Evolutionary conservation across 495 filamentous ascomycete species (phyloP), one percentile per base, ranked within the genome.

Genomic region (Neurospora sp.): DNA sequence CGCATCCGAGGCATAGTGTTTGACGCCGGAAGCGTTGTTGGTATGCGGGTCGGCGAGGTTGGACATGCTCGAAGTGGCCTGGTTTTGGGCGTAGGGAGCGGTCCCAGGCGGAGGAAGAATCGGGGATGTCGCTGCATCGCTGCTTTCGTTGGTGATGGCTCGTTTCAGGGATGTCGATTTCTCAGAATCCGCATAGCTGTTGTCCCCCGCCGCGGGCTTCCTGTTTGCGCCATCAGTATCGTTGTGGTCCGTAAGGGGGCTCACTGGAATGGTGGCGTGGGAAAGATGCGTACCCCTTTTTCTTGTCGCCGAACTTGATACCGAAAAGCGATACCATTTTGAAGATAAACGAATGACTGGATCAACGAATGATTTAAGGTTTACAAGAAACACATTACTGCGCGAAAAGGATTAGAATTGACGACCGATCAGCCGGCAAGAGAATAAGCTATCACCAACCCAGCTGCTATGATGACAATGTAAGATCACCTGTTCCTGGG

Each of bases 261-360:
- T 44, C 22, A 9, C 40, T 8, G 2, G 6, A 5, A n/a, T 4
- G 16, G 1, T 22, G 4, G 9, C 22, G 20, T 41, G 40, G 18
- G 44, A 80, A 86, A 35, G 22, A 61, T 61, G 53, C 53, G 53
- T 61, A 61, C 53, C 53, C 53, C 84, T 85, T 86, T 78, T 86
- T 86, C 76, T 82, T 85, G 53, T 81, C 81, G 31, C 84, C 83
- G 69, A 86, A 78, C 76, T 82, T 84, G 74, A 85, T 79, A 69
- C 84, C 84, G 74, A 86, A 85, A 65, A 86, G 84, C 4, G 84
- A 86, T 14, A 85, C 83, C 84, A 86, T 86, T 59, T 12, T 84
- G 78, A 74, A 73, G 53, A 35, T 61, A 16, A 61, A 61, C 53
- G 53, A 61, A 18, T 35, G 53, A 61, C 53, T 61, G 53, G 53